Percentiles rank a stretch among this genome's conserved stretches.
Conservation (phyloP, 208 protist species). For the Angomonas desouzai region DNA sequence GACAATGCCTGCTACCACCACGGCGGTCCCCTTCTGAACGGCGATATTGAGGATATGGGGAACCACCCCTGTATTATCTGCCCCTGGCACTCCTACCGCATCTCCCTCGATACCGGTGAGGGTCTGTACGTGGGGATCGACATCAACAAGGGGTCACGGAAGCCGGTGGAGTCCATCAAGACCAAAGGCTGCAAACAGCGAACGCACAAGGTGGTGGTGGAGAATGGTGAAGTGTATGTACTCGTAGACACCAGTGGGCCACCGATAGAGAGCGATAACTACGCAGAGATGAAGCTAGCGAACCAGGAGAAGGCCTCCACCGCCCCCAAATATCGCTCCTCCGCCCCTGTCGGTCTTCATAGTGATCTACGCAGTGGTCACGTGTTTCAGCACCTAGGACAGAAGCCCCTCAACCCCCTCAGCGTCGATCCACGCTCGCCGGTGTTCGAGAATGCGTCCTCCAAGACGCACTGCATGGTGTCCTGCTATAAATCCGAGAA, state of each 20-base stretch:
- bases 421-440: constrained; percentile 3
- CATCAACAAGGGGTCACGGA: constrained; percentile 28
- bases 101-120: constrained; percentile 86
- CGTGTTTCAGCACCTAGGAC: constrained; percentile 34
- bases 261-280: constrained; percentile 61
- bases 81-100: constrained; percentile 89
- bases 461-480: constrained; percentile 13
- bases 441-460: constrained; percentile 5
- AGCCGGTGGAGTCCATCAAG: constrained; percentile 31
- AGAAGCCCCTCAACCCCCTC: constrained; percentile 15
- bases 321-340: constrained; percentile 19
- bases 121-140: constrained; percentile 79
- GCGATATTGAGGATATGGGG: constrained; percentile 90
- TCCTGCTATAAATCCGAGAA: constrained; percentile 28
- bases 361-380: constrained; percentile 57
- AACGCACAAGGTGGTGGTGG: constrained; percentile 56
- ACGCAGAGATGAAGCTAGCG: constrained; percentile 71
- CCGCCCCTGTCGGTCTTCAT: constrained; percentile 27
- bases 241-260: constrained; percentile 45
- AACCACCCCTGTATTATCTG: constrained; percentile 87
- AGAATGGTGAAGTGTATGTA: constrained; percentile 67
- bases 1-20: constrained; percentile 93
- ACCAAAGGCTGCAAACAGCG: constrained; percentile 89
- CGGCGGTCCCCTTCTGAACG: constrained; percentile 78
- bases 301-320: constrained; percentile 53